Percentiles rank a stretch among this genome's conserved stretches.
Conservation (phyloP, 192 early-diverging fungal species). For the Umbelopsis sp. region DNA sequence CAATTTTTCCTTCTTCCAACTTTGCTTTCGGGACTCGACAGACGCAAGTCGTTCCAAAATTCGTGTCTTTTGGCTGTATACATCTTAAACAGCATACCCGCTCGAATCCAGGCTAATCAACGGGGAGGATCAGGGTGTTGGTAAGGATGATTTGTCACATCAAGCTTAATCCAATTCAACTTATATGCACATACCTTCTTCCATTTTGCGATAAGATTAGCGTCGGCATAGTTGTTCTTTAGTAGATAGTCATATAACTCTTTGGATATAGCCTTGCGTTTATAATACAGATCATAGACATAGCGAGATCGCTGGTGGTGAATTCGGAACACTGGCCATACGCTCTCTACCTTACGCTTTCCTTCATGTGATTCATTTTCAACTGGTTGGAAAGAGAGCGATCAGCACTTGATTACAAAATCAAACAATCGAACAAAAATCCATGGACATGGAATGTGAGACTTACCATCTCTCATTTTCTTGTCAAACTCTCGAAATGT, state of each 20-base stretch:
- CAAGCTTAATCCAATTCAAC: background rate
- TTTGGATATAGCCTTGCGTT: conserved; percentile 90
- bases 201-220: conserved; percentile 97
- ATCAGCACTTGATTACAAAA: too few species aligned
- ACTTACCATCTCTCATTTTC: conserved; percentile 93
- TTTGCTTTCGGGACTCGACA: conserved; percentile 94
- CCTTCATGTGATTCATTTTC: conserved; percentile 95
- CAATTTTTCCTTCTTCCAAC: conserved; percentile 84
- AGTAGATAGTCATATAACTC: conserved; percentile 93
- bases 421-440: background rate
- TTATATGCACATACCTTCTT: conserved; percentile 66
- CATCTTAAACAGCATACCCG: conserved; percentile 96
- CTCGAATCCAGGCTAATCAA: conserved; percentile 84
- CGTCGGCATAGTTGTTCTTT: conserved; percentile 91
- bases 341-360: conserved; percentile 89
- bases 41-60: conserved; percentile 96
- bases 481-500: conserved; percentile 86
- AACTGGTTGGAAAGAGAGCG: conserved; percentile 50
- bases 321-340: conserved; percentile 93
- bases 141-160: too few species aligned
- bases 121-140: background rate
- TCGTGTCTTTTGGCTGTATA: conserved; percentile 96
- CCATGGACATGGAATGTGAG: background rate
- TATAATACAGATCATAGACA: conserved; percentile 96
- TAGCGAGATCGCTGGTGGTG: conserved; percentile 98